These are phyloP conservation scores for Elongisporangium prolatum DNA, from an alignment of 352 stramenopile genomes.

Conservation along the genomic window DNA sequence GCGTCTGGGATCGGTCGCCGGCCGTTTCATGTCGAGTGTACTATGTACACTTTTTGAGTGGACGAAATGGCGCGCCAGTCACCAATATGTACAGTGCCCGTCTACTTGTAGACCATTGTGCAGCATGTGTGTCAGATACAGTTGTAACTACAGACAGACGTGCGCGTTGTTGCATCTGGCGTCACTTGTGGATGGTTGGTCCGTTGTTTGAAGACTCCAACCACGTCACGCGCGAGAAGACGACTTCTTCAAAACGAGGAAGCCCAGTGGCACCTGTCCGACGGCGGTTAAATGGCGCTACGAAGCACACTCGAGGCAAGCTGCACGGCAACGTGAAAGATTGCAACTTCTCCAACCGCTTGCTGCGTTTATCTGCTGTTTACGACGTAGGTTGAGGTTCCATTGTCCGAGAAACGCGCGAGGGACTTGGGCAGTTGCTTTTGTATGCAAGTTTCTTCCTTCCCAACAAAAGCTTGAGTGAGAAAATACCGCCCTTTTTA, in stretches of 20 bases:
- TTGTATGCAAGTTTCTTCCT: neutral
- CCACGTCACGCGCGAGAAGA: neutral
- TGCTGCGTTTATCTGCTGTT: neutral
- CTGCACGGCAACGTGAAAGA: neutral
- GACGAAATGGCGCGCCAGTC: neutral
- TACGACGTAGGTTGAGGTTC: neutral
- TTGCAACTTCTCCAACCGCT: neutral
- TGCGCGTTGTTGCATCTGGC: neutral
- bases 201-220: neutral
- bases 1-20: neutral
- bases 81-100: neutral
- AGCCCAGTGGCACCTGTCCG: neutral
- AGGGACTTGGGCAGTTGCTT: neutral
- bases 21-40: neutral
- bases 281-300: neutral
- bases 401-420: neutral
- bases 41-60: neutral
- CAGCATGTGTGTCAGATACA: neutral
- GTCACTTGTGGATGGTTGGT: neutral
- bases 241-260: neutral
- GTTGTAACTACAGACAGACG: neutral
- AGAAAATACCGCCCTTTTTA: neutral
- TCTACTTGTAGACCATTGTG: neutral
- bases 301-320: neutral
- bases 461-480: neutral